Evolutionary conservation across 2,329 filamentous ascomycete genomes (phyloP).

Genomic region (Neofusicoccum umdonicola): DNA sequence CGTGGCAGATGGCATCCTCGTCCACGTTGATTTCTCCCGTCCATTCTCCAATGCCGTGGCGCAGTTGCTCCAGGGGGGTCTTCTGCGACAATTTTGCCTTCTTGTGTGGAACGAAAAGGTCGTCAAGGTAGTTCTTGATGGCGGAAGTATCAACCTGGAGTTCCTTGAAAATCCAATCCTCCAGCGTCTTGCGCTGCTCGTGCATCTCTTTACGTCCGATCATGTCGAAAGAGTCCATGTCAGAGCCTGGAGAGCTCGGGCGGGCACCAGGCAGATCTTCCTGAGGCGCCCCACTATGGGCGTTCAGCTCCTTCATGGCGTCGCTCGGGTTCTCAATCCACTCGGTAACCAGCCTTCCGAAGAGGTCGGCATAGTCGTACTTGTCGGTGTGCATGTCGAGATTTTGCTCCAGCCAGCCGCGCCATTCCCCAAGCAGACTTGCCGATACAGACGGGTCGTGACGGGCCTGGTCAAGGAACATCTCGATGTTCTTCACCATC

Average conservation of each 20-base stretch:
- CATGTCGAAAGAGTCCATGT: conserved; percentile 40
- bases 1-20: conserved; percentile 41
- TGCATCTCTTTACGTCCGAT: conserved; percentile 43
- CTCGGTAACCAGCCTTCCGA: conserved; percentile 36
- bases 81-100: conserved; percentile 40
- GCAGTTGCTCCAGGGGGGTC: conserved; percentile 33
- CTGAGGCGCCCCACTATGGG: neutral
- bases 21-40: conserved; percentile 38
- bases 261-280: neutral
- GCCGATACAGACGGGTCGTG: conserved; percentile 37
- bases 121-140: conserved; percentile 51
- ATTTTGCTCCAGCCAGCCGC: conserved; percentile 29
- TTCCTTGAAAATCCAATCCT: conserved; percentile 54
- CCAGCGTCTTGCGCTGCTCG: conserved; percentile 49
- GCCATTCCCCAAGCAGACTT: conserved; percentile 33
- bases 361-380: conserved; percentile 35
- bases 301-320: neutral
- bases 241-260: conserved; percentile 10
- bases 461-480: conserved; percentile 36
- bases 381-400: conserved; percentile 36
- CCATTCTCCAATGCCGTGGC: conserved; percentile 23
- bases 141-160: conserved; percentile 45
- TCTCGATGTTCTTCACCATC: conserved; percentile 30
- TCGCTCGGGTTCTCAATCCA: conserved; percentile 23
- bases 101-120: conserved; percentile 49